Base-by-base conservation (phyloP, 2,329 filamentous ascomycete species). In the Xenosphaeropsis pyriputrescens region DNA sequence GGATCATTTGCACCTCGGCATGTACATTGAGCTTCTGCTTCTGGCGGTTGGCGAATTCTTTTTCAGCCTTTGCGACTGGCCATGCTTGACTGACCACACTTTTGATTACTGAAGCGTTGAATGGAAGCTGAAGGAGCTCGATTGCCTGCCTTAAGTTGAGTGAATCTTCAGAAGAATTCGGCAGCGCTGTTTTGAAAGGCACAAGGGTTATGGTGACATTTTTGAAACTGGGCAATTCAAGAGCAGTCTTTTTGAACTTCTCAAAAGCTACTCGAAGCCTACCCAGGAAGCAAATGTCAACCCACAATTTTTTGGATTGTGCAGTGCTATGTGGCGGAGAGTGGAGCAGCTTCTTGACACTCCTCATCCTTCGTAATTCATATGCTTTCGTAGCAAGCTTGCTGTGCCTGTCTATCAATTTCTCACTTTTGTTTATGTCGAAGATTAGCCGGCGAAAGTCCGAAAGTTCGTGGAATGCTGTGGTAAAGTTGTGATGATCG, bases 1-100 rank as follows among this genome's bases (percentile, higher is more conserved):
- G 9, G 2, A 39, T 5, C 36, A 41, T 37, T 18, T 36, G 34
- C 13, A 41, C 33, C 34, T 43, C 39, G 5, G 36, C 39, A 15
- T 41, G 36, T 7, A 35, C 18, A 8, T 41, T 35, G 8, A 17
- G 32, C 26, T 35, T 34, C 14, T 35, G 19, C 16, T 16, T 14
- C 29, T 37, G 29, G 9, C 32, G 29, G 1, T 32, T 18, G 13
- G 17, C 18, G 18, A 39, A 39, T 34, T 17, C 26, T 32, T 32
- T 5, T 32, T 32, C 30, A 32, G 30, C 30, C 11, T 32, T 32
- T 16, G 5, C 6, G 30, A 32, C 15, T 32, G 30, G 12, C 30
- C 30, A 32, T 32, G 30, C 11, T 32, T 32, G 30, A 32, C 11
- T 32, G 11, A 32, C 15, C 30, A 32, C 30, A 6, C 30, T 32